Base-by-base conservation (phyloP, 441 rosid species). In the Aquilaria agallochum region DNA sequence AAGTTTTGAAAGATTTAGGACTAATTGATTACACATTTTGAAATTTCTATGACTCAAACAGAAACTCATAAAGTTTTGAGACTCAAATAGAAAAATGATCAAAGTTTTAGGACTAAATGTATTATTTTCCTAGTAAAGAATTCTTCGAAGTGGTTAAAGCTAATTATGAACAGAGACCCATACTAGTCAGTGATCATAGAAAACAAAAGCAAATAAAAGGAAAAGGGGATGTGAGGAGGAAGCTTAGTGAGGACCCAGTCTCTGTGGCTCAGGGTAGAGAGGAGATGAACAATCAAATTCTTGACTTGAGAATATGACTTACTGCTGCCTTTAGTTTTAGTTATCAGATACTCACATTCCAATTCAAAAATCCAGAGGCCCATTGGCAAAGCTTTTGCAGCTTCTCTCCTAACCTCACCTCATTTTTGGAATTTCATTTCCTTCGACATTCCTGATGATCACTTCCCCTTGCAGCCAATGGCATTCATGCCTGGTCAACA, bases 261-360 rank as follows among this genome's bases (percentile, higher is more conserved):
- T 85, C 68, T 68, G 89, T 81, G 89, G 94, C 74, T 73, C 84
- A 76, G 83, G 79, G 75, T 59, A 50, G 82, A 74, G 74, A 76
- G 63, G 87, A 20, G 27, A 20, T 20, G 27, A 81, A 84, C 75
- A 83, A 68, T 30, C 55, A 74, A 68, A 81, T 88, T 83, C 90
- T 83, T 81, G 88, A 82, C 84, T 80, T 80, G 88, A 74, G 92
- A 84, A 84, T 84, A 83, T 77, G 83, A 76, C 88, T 78, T 64
- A 70, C 60, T 64, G 27, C 27, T 20, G 85, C 81, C 74, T 77
- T 84, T 80, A 65, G 67, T 74, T 80, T 81, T 81, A 81, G 81
- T 81, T 83, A 67, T 20, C 27, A 72, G 91, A 87, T 85, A 84
- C 95, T 70, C 70, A 64, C 48, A 75, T 82, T 83, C 90, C 27